phyloP scores from a whole-genome alignment of 1,284 basidiomycete genomes.

The Trametes sp. region DNA sequence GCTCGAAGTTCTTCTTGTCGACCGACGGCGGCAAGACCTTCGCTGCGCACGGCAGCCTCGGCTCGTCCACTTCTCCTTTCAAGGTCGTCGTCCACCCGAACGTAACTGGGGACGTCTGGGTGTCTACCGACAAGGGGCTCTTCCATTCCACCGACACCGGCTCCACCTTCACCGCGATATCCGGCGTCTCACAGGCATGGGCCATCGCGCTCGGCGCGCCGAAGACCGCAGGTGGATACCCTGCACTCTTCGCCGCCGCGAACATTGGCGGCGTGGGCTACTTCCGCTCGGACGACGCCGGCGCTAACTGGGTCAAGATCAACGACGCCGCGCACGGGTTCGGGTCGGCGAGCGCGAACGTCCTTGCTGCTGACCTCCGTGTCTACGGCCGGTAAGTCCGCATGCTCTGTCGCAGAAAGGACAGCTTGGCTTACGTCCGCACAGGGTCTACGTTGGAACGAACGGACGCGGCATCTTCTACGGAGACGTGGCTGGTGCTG shows the following conservation, averaged over 20 bases:
- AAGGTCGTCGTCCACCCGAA: constrained; percentile 62
- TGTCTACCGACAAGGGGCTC: constrained; percentile 65
- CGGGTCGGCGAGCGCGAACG: constrained; percentile 56
- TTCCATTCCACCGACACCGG: constrained; percentile 68
- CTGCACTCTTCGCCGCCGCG: constrained; percentile 63
- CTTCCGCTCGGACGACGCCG: constrained; percentile 65
- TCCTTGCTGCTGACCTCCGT: constrained; percentile 60
- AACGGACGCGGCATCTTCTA: constrained; percentile 73
- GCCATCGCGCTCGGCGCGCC: constrained; percentile 65
- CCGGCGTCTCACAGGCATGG: constrained; percentile 61
- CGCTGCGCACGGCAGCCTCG: constrained; percentile 50
- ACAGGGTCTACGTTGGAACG: constrained; percentile 68
- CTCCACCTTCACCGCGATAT: constrained; percentile 55
- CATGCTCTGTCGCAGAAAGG: not conserved
- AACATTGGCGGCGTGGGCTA: constrained; percentile 59
- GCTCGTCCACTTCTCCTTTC: constrained; percentile 54
- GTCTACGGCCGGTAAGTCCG: constrained; percentile 59
- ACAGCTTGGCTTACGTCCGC: too few relatives aligned
- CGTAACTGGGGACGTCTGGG: constrained; percentile 64
- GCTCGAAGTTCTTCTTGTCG: constrained; percentile 64
- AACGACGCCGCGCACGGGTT: constrained; percentile 70
- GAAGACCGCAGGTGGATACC: constrained; percentile 56
- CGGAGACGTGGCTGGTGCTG: constrained; percentile 54
- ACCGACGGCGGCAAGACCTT: constrained; percentile 63
- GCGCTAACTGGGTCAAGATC: constrained; percentile 66